Evolutionary conservation across 805 yeast genomes (phyloP).

Genomic region (Candida maesae): DNA sequence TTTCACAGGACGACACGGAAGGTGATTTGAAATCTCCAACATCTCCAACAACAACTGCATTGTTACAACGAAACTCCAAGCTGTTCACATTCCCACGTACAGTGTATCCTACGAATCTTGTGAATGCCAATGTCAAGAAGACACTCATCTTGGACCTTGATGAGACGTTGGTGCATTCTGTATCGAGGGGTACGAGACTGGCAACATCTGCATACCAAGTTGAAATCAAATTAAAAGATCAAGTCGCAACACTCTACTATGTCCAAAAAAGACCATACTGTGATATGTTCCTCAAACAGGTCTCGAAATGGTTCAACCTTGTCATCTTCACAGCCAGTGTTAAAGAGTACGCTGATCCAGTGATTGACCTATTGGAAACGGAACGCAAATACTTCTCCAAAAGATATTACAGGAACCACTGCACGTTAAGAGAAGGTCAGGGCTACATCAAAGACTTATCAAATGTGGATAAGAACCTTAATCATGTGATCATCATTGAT

Average conservation of each 20-base stretch:
- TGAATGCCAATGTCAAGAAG: conserved; percentile 43
- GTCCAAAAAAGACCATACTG: conserved; percentile 92
- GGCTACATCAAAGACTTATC: conserved; percentile 82
- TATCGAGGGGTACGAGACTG: conserved; percentile 53
- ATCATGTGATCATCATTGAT: conserved; percentile 75
- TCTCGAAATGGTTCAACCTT: conserved; percentile 81
- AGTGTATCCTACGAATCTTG: conserved; percentile 40
- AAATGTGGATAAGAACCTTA: conserved; percentile 48
- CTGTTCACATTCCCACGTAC: conserved; percentile 34
- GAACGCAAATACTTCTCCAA: conserved; percentile 50
- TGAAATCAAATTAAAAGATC: conserved; percentile 69
- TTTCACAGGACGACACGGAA: conserved; percentile 4
- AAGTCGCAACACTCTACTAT: conserved; percentile 76
- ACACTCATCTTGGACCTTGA: conserved; percentile 85
- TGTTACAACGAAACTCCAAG: conserved; percentile 15
- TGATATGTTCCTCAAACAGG: conserved; percentile 75
- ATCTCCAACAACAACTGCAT: conserved; percentile 20
- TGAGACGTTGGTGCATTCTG: conserved; percentile 91
- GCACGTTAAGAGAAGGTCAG: conserved; percentile 70
- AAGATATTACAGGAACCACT: conserved; percentile 75
- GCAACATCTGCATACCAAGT: conserved; percentile 58
- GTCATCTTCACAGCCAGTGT: conserved; percentile 95
- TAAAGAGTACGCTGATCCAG: conserved; percentile 94
- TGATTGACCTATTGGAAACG: conserved; percentile 84
- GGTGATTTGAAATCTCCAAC: conserved; percentile 24